A percentile compares a stretch with the other conserved stretches of the same genome.
Conservation (phyloP, 129 eudicot species). For the Gnaphalium uliginosum region DNA sequence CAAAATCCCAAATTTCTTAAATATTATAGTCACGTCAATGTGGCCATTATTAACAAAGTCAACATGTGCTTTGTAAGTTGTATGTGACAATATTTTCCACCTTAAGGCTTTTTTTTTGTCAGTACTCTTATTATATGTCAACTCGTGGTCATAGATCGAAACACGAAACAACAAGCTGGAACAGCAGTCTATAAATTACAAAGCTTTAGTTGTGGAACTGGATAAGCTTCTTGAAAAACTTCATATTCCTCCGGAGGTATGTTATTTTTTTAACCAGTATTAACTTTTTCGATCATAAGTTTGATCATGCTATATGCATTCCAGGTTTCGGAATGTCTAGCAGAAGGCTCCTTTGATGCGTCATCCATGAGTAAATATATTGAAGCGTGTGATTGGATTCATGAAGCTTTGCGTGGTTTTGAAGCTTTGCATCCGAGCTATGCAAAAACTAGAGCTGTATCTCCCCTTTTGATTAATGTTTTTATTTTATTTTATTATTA, state of each 20-base stretch:
- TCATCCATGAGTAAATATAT: constrained; percentile 64
- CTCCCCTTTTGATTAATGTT: constrained; percentile 26
- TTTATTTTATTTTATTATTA: too few relatives aligned
- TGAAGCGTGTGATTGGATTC: constrained; percentile 82
- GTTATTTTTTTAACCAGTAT: constrained; percentile 3
- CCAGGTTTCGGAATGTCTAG: constrained; percentile 69
- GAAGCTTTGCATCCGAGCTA: constrained; percentile 71
- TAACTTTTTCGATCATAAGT: constrained; percentile 1
- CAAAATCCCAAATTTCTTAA: background rate
- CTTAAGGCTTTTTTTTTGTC: background rate
- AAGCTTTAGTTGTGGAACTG: constrained; percentile 70
- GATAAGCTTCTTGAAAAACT: constrained; percentile 80
- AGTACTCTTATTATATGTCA: constrained; percentile 6
- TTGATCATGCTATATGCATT: constrained; percentile 21
- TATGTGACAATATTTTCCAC: background rate
- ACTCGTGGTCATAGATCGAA: constrained; percentile 64
- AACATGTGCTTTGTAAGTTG: background rate
- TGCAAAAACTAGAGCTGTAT: constrained; percentile 68
- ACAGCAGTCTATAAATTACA: constrained; percentile 80
- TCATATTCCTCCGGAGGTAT: constrained; percentile 78
- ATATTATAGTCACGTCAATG: background rate
- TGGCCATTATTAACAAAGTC: too few relatives aligned
- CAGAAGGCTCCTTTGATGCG: constrained; percentile 79
- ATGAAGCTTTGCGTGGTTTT: constrained; percentile 60
- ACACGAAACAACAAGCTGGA: constrained; percentile 88